Percentiles rank a stretch among this genome's conserved stretches.
These are phyloP conservation scores for Paraleonurus japonicus DNA, from an alignment of 257 asterid species.

Conservation along the genomic window DNA sequence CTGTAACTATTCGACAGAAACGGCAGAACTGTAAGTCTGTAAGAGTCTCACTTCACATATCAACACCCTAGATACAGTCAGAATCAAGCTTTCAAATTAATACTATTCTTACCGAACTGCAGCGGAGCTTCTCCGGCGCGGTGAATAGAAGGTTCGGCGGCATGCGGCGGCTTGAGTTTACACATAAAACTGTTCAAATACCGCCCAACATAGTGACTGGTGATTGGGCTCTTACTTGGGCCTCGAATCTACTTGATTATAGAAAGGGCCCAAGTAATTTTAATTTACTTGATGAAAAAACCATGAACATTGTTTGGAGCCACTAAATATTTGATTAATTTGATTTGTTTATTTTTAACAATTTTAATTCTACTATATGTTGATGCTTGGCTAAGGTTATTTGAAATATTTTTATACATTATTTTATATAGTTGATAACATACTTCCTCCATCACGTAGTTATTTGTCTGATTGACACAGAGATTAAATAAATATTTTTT, in stretches of 20 bases:
- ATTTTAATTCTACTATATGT: too few species aligned
- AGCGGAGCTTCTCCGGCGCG: not conserved
- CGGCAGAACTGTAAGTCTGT: not conserved
- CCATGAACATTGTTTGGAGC: too few species aligned
- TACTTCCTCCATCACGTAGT: too few species aligned
- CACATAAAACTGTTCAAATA: not conserved
- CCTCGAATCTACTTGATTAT: not conserved
- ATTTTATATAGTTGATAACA: too few species aligned
- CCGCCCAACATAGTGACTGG: not conserved
- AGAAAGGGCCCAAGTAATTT: not conserved
- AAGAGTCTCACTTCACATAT: not conserved
- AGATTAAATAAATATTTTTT: too few species aligned
- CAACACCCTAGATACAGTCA: not conserved
- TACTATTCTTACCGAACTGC: not conserved
- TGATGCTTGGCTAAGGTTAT: too few species aligned
- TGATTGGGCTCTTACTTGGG: not conserved
- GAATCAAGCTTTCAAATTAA: not conserved
- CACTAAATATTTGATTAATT: too few species aligned
- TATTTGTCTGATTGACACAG: too few species aligned
- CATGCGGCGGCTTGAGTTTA: not conserved
- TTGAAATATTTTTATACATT: too few species aligned
- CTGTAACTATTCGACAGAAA: not conserved
- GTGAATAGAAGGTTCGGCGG: not conserved
- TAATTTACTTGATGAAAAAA: too few species aligned
- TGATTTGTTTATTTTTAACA: too few species aligned